Evolutionary conservation across 441 rosid species (phyloP).

Genomic region (Gossypium davidsonii): DNA sequence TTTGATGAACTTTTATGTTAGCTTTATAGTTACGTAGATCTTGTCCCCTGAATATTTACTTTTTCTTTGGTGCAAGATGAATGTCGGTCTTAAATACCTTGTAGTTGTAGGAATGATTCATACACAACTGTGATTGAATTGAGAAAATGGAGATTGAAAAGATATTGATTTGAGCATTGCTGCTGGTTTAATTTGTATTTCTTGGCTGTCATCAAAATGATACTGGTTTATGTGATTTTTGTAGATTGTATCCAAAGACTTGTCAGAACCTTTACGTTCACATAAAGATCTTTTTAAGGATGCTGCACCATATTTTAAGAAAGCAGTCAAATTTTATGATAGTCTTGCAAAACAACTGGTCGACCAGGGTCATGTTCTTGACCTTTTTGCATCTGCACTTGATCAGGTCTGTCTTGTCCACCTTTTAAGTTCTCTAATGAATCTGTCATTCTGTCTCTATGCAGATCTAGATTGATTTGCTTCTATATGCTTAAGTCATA

Average conservation of each 20-base stretch:
- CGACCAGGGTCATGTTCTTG: slow-evolving; percentile 90
- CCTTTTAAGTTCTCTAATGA: slow-evolving; percentile 2
- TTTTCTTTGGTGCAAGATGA: not conserved
- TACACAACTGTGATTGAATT: not conserved
- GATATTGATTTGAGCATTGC: not conserved
- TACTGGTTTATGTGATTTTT: slow-evolving; percentile 19
- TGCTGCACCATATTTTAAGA: slow-evolving; percentile 91
- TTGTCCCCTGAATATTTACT: not conserved
- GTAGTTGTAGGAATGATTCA: not conserved
- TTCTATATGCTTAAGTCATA: not conserved
- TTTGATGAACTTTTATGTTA: not conserved
- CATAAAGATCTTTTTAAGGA: slow-evolving; percentile 99
- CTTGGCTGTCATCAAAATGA: not conserved
- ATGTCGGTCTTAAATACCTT: not conserved
- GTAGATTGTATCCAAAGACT: slow-evolving; percentile 92
- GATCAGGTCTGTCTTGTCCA: slow-evolving; percentile 69
- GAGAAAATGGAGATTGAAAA: not conserved
- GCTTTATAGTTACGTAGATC: not conserved
- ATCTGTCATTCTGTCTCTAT: not conserved
- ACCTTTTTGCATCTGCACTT: slow-evolving; percentile 98
- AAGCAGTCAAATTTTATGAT: slow-evolving; percentile 90
- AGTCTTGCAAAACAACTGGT: slow-evolving; percentile 89
- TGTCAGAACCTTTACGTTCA: slow-evolving; percentile 97
- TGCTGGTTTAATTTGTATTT: not conserved
- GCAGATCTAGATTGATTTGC: not conserved